A percentile compares a stretch with the other conserved stretches of the same genome.
Conservation (phyloP, 148 eudicot species). For the Chenopodium quinoa region DNA sequence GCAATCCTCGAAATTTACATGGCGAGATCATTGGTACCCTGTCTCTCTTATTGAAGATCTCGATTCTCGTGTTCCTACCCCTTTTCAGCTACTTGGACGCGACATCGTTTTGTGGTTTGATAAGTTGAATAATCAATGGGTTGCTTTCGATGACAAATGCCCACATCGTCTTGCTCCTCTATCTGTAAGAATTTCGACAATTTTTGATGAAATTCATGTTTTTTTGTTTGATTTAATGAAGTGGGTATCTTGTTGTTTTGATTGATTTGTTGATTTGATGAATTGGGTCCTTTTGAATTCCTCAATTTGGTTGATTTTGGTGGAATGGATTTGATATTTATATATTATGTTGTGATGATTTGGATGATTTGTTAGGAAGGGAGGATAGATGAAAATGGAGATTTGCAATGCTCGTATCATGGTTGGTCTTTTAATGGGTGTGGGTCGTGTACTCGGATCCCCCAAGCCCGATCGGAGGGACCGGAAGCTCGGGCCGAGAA, state of each 20-base stretch:
- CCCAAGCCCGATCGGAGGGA: conserved; percentile 77
- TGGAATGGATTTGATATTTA: background rate
- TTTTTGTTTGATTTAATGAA: conserved; percentile 6
- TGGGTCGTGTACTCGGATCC: conserved; percentile 84
- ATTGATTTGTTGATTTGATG: background rate
- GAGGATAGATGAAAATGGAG: conserved; percentile 91
- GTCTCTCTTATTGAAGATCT: conserved; percentile 85
- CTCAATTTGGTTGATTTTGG: background rate
- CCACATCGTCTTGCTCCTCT: conserved; percentile 97
- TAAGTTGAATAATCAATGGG: conserved; percentile 50
- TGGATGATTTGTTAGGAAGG: conserved; percentile 62
- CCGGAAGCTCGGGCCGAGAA: conserved; percentile 83
- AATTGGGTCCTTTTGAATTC: conserved; percentile 6
- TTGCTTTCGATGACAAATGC: conserved; percentile 84
- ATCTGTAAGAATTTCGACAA: conserved; percentile 44
- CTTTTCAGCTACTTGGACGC: conserved; percentile 82
- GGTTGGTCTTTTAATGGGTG: conserved; percentile 93
- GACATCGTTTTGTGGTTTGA: conserved; percentile 90
- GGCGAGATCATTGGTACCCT: conserved; percentile 98
- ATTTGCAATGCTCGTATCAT: conserved; percentile 94
- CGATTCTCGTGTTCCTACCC: conserved; percentile 58
- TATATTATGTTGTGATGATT: background rate
- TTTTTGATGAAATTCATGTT: background rate
- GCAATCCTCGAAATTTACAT: conserved; percentile 54
- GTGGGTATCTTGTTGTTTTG: background rate